Percentiles rank a stretch among this genome's conserved stretches.
Conservation (phyloP, 2,329 filamentous ascomycete species). For the Shiraia sp. region DNA sequence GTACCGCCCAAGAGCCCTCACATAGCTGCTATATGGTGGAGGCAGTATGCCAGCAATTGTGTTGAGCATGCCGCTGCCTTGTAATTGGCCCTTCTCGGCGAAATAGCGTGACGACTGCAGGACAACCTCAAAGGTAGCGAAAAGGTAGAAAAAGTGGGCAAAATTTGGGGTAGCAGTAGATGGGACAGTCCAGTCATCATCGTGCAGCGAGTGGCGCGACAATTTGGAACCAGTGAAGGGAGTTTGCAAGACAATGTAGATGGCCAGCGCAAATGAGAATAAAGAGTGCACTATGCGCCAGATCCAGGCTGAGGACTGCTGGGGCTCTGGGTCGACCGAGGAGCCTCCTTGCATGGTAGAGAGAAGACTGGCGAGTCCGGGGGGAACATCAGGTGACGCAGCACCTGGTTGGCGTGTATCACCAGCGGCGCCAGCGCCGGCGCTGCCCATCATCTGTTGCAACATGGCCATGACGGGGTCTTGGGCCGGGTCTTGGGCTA, state of each 20-base stretch:
- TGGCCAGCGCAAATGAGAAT: constrained; percentile 69
- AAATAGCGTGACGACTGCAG: constrained; percentile 73
- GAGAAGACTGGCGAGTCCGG: constrained; percentile 50
- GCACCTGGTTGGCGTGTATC: constrained; percentile 29
- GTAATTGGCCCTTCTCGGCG: constrained; percentile 63
- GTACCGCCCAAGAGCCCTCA: constrained; percentile 66
- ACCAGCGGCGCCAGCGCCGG: constrained; percentile 37
- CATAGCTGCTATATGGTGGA: constrained; percentile 63
- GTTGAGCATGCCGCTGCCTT: constrained; percentile 65
- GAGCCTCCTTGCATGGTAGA: constrained; percentile 49
- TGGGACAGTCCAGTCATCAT: constrained; percentile 36
- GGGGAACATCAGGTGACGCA: constrained; percentile 40
- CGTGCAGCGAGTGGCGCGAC: constrained; percentile 51
- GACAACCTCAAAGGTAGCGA: constrained; percentile 74
- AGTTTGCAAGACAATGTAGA: constrained; percentile 71
- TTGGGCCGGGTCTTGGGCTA: constrained; percentile 43
- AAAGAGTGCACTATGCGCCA: constrained; percentile 77
- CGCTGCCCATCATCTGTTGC: constrained; percentile 68
- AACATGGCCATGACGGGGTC: constrained; percentile 77
- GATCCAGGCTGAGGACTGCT: constrained; percentile 55
- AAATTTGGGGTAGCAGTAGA: constrained; percentile 47
- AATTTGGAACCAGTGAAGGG: constrained; percentile 69
- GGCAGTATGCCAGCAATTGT: constrained; percentile 69
- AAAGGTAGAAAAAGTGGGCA: constrained; percentile 74
- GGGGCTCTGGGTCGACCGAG: constrained; percentile 37